A percentile compares a stretch with the other conserved stretches of the same genome.
These are phyloP conservation scores for Bondarzewia mesenterica DNA, from an alignment of 1,284 basidiomycete species.

Conservation along the genomic window DNA sequence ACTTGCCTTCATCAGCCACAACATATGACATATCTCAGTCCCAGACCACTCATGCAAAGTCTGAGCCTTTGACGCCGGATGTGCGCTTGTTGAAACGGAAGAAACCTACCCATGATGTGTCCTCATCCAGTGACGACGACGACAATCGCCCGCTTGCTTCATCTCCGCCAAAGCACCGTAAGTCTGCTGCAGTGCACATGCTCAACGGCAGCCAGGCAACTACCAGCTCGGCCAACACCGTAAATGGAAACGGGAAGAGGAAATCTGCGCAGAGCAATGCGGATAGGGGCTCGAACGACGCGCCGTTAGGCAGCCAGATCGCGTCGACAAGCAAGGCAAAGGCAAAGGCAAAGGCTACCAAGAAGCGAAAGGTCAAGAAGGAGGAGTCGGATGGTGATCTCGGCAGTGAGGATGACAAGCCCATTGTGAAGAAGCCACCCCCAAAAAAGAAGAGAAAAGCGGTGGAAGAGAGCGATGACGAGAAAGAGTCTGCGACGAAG, in stretches of 20 bases:
- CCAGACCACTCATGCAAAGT: constrained; percentile 34
- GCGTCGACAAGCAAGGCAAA: constrained; percentile 21
- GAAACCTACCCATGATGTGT: constrained; percentile 34
- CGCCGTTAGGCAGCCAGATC: constrained; percentile 7
- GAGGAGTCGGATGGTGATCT: constrained; percentile 34
- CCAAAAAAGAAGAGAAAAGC: constrained; percentile 42
- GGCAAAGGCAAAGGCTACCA: constrained; percentile 33
- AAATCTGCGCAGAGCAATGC: constrained; percentile 24
- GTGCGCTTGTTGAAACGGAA: constrained; percentile 49
- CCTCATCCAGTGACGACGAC: constrained; percentile 62
- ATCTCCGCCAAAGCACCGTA: constrained; percentile 48
- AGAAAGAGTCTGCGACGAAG: constrained; percentile 28
- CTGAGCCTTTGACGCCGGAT: constrained; percentile 36
- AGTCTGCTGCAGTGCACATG: constrained; percentile 33
- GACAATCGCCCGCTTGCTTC: constrained; percentile 68
- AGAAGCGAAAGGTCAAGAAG: constrained; percentile 66
- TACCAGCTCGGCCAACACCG: constrained; percentile 21
- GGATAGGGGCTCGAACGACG: constrained; percentile 18
- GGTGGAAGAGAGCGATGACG: constrained; percentile 46
- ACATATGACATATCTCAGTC: constrained; percentile 26
- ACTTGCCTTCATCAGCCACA: constrained; percentile 21
- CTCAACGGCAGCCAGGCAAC: constrained; percentile 34
- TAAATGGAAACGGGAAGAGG: constrained; percentile 35
- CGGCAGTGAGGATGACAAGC: constrained; percentile 36
- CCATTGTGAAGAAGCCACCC: constrained; percentile 32